phyloP scores from a whole-genome alignment of 1,139 yeast genomes.

The Chernovozyma sophiae-reginae region DNA sequence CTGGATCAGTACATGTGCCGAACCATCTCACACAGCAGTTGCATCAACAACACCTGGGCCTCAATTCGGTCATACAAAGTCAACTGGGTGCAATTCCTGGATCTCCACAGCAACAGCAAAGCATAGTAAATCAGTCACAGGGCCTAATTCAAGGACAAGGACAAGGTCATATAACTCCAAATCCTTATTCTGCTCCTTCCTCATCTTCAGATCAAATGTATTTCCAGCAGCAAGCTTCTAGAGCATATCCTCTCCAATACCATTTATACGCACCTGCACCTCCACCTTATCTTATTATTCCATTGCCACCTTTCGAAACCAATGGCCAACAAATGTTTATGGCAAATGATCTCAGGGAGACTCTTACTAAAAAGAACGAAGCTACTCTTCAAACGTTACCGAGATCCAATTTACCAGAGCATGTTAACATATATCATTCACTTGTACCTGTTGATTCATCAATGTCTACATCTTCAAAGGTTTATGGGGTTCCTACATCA shows the following conservation, averaged over 20 bases:
- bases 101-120: background rate
- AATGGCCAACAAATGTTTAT: constrained; percentile 68
- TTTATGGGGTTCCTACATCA: constrained; percentile 60
- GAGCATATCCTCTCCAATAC: constrained; percentile 66
- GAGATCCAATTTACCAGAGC: constrained; percentile 62
- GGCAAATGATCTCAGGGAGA: constrained; percentile 67
- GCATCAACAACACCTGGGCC: constrained; percentile 1
- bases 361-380: constrained; percentile 69
- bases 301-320: constrained; percentile 66
- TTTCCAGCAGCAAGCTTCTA: constrained; percentile 16
- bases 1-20: background rate
- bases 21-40: background rate
- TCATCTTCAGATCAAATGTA: constrained; percentile 17
- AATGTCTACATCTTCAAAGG: constrained; percentile 29
- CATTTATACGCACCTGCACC: constrained; percentile 90
- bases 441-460: constrained; percentile 77
- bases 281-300: constrained; percentile 64
- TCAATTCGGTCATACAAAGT: background rate
- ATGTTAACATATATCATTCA: constrained; percentile 80
- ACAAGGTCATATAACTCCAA: constrained; percentile 1
- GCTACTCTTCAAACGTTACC: constrained; percentile 71
- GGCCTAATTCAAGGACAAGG: no score
- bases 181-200: constrained; percentile 9
- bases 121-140: no score
- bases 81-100: background rate